Percentiles rank a stretch among this genome's conserved stretches.
These are phyloP conservation scores for Cochlearia excelsa DNA, from an alignment of 345 rosid species.

Conservation along the genomic window DNA sequence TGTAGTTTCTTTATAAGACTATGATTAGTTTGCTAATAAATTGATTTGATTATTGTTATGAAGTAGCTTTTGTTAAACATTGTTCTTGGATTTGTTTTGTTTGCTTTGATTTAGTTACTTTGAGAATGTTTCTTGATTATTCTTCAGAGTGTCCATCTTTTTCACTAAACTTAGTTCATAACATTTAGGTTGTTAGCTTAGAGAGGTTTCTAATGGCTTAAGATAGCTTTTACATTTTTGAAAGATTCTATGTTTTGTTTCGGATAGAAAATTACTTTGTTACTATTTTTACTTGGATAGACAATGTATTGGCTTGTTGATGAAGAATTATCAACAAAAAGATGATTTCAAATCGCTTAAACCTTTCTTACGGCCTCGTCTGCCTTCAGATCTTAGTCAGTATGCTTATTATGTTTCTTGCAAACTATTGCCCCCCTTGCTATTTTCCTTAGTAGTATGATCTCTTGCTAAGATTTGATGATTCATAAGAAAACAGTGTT, in stretches of 20 bases:
- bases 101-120: not conserved
- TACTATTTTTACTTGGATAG: not conserved
- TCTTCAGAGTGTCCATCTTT: not conserved
- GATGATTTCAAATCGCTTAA: constrained; percentile 1
- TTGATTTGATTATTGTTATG: constrained; percentile 1
- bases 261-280: not conserved
- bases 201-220: too few relatives aligned
- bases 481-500: constrained; percentile 3
- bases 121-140: constrained; percentile 3
- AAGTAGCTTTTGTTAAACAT: not conserved
- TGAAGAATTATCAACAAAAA: constrained; percentile 9
- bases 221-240: not conserved
- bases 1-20: not conserved
- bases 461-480: constrained; percentile 1
- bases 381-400: constrained; percentile 1
- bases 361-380: not conserved
- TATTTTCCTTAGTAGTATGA: not conserved
- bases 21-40: not conserved
- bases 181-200: constrained; percentile 1
- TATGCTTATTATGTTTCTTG: constrained; percentile 12
- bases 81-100: too few relatives aligned
- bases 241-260: not conserved
- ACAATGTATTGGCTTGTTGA: not conserved
- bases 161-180: not conserved
- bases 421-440: not conserved